phyloP scores from a whole-genome alignment of 352 stramenopile species.

The Pythium phragmiticola region DNA sequence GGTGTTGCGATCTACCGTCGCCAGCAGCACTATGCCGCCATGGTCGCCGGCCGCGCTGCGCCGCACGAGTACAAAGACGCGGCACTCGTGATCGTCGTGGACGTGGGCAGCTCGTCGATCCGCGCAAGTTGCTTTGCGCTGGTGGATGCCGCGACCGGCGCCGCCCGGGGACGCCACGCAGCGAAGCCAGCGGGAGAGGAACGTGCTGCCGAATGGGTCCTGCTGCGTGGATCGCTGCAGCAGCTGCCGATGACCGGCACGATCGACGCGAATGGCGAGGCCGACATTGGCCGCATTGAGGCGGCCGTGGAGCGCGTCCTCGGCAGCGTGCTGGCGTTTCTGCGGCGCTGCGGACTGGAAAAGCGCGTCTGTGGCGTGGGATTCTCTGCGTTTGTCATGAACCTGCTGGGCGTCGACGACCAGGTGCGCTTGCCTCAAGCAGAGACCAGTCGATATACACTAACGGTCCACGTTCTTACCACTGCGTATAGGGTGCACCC shows the following conservation, averaged over 20 bases:
- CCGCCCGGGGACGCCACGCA: neutral
- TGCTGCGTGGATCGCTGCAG: conserved; percentile 64
- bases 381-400: conserved; percentile 95
- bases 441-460: neutral
- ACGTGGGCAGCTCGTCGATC: conserved; percentile 93
- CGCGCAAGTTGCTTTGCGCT: conserved; percentile 87
- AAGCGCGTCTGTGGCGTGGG: conserved; percentile 72
- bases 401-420: conserved; percentile 86
- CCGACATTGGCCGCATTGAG: conserved; percentile 44
- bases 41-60: conserved; percentile 33
- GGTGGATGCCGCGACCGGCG: conserved; percentile 24
- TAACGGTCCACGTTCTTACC: neutral
- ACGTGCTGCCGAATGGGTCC: conserved; percentile 43
- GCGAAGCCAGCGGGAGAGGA: neutral
- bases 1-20: conserved; percentile 20
- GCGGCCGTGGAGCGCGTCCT: conserved; percentile 51
- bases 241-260: conserved; percentile 55
- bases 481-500: conserved; percentile 37
- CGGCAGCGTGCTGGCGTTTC: conserved; percentile 44
- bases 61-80: conserved; percentile 44
- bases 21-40: conserved; percentile 19
- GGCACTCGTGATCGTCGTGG: conserved; percentile 76
- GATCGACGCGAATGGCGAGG: conserved; percentile 60
- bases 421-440: conserved; percentile 23
- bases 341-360: conserved; percentile 43